Base-by-base conservation (phyloP, 148 eudicot species). In the Oxyria digyna region DNA sequence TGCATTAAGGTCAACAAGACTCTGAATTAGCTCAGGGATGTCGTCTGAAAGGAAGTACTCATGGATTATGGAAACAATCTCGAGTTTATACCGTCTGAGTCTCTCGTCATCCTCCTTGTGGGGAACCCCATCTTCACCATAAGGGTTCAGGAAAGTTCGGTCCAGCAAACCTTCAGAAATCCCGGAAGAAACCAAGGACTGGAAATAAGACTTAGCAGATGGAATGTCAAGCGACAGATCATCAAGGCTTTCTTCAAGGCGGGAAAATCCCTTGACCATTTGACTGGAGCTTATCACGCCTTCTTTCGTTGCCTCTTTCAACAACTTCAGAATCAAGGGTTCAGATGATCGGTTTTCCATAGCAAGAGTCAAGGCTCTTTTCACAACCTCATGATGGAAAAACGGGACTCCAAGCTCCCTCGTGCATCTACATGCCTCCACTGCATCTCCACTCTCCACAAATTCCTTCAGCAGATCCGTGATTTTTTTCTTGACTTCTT, bases 31-130 rank as follows among this genome's bases (percentile, higher is more conserved):
- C 73, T 93, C 98, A 7, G 96, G 98, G 20, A 93, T 93, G 69
- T 90, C 98, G 75, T 93, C 98, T 0, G 98, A 93, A 68, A 80
- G 95, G 72, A 93, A 93, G 73, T 93, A 93, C 72, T 93, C 98
- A 15, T 90, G 96, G 67, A 93, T 93, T 42, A 93, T 88, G 1
- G 82, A 64, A 70, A 93, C 95, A 8, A 77, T 76, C 75, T 93
- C 95, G 74, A 78, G 79, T 76, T 93, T 93, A 69, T 93, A 93
- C 73, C 71, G 76, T 49, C 77, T 83, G 72, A 93, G 12, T 77
- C 80, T 93, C 50, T 77, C 88, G 69, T 77, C 84, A 73, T 80
- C 84, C 62, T 83, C 76, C 8, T 57, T 73, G 24, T 74, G 76
- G 13, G 67, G 71, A 33, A 74, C 76, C 42, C 83, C 87, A 29